A percentile compares a stretch with the other conserved stretches of the same genome.
phyloP scores from a whole-genome alignment of 1,284 basidiomycete genomes.

The Polyporus tsugae region DNA sequence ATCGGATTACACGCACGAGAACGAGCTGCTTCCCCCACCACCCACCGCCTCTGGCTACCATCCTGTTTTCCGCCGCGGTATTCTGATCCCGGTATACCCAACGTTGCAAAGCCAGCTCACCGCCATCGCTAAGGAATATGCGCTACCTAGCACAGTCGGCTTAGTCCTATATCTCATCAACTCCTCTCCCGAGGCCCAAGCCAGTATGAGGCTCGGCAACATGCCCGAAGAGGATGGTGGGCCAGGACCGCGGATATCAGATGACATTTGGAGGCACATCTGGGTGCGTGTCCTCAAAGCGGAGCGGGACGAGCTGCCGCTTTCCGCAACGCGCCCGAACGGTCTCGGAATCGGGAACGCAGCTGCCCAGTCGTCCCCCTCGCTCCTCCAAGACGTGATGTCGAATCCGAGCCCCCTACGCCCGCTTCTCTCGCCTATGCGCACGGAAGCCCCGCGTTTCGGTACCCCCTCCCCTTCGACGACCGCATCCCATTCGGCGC shows the following conservation, averaged over 20 bases:
- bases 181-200: constrained; percentile 40
- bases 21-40: constrained; percentile 58
- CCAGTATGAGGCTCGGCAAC: constrained; percentile 24
- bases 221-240: constrained; percentile 41
- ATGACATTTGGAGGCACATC: constrained; percentile 84
- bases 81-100: constrained; percentile 75
- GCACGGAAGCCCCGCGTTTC: constrained; percentile 44
- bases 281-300: constrained; percentile 76
- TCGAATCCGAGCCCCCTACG: constrained; percentile 46
- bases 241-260: constrained; percentile 80
- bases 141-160: constrained; percentile 81
- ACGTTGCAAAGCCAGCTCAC: constrained; percentile 75
- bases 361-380: constrained; percentile 53
- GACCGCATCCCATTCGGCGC: constrained; percentile 53
- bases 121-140: constrained; percentile 90
- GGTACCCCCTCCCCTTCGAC: constrained; percentile 65
- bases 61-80: constrained; percentile 77
- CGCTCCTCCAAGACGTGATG: constrained; percentile 50
- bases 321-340: constrained; percentile 51
- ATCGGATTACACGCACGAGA: constrained; percentile 50
- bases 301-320: constrained; percentile 65
- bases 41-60: constrained; percentile 76
- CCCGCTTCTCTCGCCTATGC: constrained; percentile 55
- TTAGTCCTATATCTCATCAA: constrained; percentile 79
- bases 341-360: constrained; percentile 52